Evolutionary conservation across 2,329 filamentous ascomycete genomes (phyloP).

Genomic region (Diaporthe vexans): DNA sequence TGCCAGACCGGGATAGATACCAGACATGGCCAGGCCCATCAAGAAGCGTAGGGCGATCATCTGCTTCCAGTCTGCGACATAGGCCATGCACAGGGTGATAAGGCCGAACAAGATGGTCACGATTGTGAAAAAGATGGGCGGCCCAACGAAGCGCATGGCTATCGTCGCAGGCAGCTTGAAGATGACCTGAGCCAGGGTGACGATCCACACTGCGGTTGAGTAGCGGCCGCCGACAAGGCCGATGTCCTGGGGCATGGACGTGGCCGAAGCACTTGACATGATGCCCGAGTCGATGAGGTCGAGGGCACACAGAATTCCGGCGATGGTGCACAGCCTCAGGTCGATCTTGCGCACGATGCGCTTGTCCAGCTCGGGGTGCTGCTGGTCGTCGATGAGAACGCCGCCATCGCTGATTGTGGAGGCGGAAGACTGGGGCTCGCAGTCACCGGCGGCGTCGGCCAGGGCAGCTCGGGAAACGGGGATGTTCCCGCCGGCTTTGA

Average conservation of each 20-base stretch:
- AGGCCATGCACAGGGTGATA: slow-evolving; percentile 78
- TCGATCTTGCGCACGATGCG: slow-evolving; percentile 74
- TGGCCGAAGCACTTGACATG: slow-evolving; percentile 78
- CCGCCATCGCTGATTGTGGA: slow-evolving; percentile 37
- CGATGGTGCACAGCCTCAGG: slow-evolving; percentile 77
- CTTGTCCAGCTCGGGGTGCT: slow-evolving; percentile 53
- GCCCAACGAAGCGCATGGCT: slow-evolving; percentile 74
- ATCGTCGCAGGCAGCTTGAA: slow-evolving; percentile 79
- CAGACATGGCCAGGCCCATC: slow-evolving; percentile 73
- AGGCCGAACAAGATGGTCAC: slow-evolving; percentile 74
- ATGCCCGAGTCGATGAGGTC: slow-evolving; percentile 77
- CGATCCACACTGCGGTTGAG: slow-evolving; percentile 80
- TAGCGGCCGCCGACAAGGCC: slow-evolving; percentile 75
- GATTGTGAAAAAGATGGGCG: slow-evolving; percentile 71
- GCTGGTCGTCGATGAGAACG: slow-evolving; percentile 44
- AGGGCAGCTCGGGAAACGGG: not conserved
- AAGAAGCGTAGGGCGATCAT: slow-evolving; percentile 78
- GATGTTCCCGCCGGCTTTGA: not conserved
- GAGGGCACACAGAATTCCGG: slow-evolving; percentile 77
- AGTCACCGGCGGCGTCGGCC: slow-evolving; percentile 3
- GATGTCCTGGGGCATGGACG: slow-evolving; percentile 75
- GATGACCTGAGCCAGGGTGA: slow-evolving; percentile 76
- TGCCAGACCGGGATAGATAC: slow-evolving; percentile 65
- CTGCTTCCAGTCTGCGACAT: slow-evolving; percentile 75
- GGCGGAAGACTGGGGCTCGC: not conserved